phyloP scores from a whole-genome alignment of 495 filamentous ascomycete genomes.

The Daldinia grandis region DNA sequence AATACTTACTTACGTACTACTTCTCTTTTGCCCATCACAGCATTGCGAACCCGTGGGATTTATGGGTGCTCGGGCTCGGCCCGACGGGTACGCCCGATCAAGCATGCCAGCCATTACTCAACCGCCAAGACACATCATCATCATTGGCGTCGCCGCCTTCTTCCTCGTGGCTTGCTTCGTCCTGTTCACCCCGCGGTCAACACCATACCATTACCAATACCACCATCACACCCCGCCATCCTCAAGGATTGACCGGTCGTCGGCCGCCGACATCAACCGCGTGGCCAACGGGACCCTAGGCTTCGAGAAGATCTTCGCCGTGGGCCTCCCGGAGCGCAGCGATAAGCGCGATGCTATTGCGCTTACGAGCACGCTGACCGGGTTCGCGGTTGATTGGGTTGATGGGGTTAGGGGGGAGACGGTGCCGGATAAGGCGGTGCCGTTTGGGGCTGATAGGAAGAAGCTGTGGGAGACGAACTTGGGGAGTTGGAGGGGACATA shows the following conservation, averaged over 20 bases:
- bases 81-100: slow-evolving; percentile 7
- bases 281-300: slow-evolving; percentile 44
- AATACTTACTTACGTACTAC: neutral
- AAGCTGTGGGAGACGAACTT: slow-evolving; percentile 40
- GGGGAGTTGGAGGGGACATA: slow-evolving; percentile 52
- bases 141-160: slow-evolving; percentile 9
- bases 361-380: slow-evolving; percentile 44
- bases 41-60: neutral
- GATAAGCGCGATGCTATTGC: slow-evolving; percentile 53
- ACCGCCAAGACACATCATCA: slow-evolving; percentile 19
- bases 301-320: slow-evolving; percentile 48
- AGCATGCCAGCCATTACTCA: slow-evolving; percentile 20
- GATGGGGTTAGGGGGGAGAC: slow-evolving; percentile 47
- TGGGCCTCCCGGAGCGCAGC: slow-evolving; percentile 50
- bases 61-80: neutral
- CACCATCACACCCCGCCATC: neutral
- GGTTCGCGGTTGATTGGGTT: slow-evolving; percentile 49
- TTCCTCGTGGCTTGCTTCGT: slow-evolving; percentile 12
- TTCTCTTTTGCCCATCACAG: neutral
- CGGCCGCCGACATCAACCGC: slow-evolving; percentile 23
- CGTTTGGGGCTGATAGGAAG: slow-evolving; percentile 25
- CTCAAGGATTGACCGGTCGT: slow-evolving; percentile 4
- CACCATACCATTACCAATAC: too few species aligned
- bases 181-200: slow-evolving; percentile 19
- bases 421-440: slow-evolving; percentile 47